A percentile compares a stretch with the other conserved stretches of the same genome.
These are phyloP conservation scores for Chenopodium quinoa DNA, from an alignment of 148 eudicot genomes.

Conservation along the genomic window DNA sequence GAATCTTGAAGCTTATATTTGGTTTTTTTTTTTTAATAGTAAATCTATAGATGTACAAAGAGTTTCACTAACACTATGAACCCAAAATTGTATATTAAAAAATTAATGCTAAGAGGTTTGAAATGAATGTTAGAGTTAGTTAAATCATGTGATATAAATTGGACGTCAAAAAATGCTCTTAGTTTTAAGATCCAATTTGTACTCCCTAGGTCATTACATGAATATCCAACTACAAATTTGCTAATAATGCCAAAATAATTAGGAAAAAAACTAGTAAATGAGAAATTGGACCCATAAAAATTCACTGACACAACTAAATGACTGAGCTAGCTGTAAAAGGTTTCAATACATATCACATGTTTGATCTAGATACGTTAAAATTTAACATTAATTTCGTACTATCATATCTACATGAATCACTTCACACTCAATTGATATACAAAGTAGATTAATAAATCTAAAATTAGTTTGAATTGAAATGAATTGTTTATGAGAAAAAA, in stretches of 20 bases:
- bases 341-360: neutral
- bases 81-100: too few species aligned
- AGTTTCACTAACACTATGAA: too few species aligned
- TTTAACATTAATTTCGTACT: neutral
- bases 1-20: too few species aligned
- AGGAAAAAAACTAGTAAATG: neutral
- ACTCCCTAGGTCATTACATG: neutral
- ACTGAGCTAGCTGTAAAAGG: neutral
- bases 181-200: neutral
- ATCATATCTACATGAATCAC: neutral
- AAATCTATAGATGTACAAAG: too few species aligned
- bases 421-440: too few species aligned
- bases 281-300: neutral
- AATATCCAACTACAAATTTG: neutral
- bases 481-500: too few species aligned
- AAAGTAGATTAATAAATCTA: too few species aligned
- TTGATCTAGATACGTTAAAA: neutral
- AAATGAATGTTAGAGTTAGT: neutral
- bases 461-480: too few species aligned
- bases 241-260: slow-evolving; percentile 1
- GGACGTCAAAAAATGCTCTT: neutral
- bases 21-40: too few species aligned
- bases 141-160: slow-evolving; percentile 6
- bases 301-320: neutral
- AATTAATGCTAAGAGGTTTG: too few species aligned